Evolutionary conservation across 2,329 filamentous ascomycete genomes (phyloP), one percentile per base, ranked within the genome.

Genomic region (Juglanconis sp.): DNA sequence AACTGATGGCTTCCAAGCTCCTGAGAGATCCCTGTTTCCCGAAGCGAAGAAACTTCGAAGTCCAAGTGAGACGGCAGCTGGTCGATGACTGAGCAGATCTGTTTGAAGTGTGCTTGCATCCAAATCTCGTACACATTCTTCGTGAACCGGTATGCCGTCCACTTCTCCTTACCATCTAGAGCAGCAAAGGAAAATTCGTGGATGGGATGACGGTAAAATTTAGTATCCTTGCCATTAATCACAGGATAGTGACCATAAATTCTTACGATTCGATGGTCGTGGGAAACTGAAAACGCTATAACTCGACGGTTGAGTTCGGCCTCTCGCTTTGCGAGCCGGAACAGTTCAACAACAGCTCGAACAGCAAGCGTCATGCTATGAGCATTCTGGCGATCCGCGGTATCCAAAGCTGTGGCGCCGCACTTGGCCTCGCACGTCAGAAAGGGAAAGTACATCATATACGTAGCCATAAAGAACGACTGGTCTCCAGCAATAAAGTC

Each of bases 401-500:
- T 57, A 52, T 76, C 68, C 6, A 78, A 74, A 0, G 65, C 70
- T 34, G 64, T 68, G 34, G 68, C 66, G 47, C 76, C 72, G 61
- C 74, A 79, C 66, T 81, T 80, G 1, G 80, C 77, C 65, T 83
- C 77, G 65, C 74, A 79, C 0, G 76, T 74, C 0, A 83, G 68
- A 63, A 81, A 83, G 3, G 78, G 78, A 63, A 83, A 81, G 68
- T 76, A 78, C 70, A 81, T 80, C 4, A 74, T 68, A 54, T 72
- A 76, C 10, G 76, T 82, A 7, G 66, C 74, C 70, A 78, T 77
- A 56, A 81, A 79, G 63, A 68, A 73, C 24, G 73, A 81, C 54
- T 66, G 66, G 57, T 24, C 24, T 24, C 24, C 24, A 24, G 24
- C 24, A 24, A 24, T 24, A 24, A 24, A 24, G 24, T 24, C 66